Evolutionary conservation across 805 yeast species (phyloP).

Genomic region (Kuraishia cidri): DNA sequence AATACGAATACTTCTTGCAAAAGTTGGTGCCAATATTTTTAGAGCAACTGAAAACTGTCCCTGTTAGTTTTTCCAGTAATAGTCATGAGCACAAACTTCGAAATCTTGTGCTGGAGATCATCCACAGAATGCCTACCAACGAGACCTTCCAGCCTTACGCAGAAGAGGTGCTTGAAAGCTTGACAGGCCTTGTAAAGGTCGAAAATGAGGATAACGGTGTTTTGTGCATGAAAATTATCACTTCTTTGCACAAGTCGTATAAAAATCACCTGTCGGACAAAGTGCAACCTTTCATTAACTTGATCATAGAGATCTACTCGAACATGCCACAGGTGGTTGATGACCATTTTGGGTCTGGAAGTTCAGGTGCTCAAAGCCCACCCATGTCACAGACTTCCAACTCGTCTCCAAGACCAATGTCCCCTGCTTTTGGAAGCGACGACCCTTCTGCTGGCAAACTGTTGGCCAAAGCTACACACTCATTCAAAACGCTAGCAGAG

Average conservation of each 20-base stretch:
- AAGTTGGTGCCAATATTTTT: constrained; percentile 65
- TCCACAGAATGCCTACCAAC: constrained; percentile 76
- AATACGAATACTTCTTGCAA: constrained; percentile 69
- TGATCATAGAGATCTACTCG: constrained; percentile 68
- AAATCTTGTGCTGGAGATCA: constrained; percentile 64
- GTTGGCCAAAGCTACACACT: constrained; percentile 59
- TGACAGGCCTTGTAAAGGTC: constrained; percentile 49
- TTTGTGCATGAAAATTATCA: constrained; percentile 77
- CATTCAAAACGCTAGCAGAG: constrained; percentile 89
- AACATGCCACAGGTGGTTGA: constrained; percentile 71
- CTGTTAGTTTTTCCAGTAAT: constrained; percentile 57
- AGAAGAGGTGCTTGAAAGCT: constrained; percentile 42
- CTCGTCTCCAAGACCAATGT: constrained; percentile 24
- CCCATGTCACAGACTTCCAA: constrained; percentile 1
- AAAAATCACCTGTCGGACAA: constrained; percentile 57
- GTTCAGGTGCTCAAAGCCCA: constrained; percentile 6
- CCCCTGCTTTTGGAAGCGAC: constrained; percentile 33
- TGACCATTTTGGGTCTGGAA: constrained; percentile 45
- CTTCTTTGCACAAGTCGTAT: constrained; percentile 79
- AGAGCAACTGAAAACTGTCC: constrained; percentile 53
- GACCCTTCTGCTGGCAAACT: constrained; percentile 35
- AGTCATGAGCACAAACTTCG: constrained; percentile 75
- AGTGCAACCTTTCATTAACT: constrained; percentile 70
- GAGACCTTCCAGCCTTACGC: constrained; percentile 74
- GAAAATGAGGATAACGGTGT: constrained; percentile 98